These are phyloP conservation scores for Dendrobium catenatum DNA, from an alignment of 106 monocot genomes.

Conservation along the genomic window DNA sequence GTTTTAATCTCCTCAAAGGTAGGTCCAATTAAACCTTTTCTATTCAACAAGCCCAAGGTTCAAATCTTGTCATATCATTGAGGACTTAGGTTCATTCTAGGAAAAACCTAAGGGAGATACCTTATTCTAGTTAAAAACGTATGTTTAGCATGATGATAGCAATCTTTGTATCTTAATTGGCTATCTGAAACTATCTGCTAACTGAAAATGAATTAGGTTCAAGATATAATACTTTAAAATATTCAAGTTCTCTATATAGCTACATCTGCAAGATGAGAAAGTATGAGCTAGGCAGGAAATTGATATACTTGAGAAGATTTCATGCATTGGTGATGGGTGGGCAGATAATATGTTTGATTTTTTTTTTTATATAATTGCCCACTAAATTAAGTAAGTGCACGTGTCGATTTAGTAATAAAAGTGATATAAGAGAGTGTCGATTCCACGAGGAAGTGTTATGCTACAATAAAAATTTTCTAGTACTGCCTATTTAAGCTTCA, in stretches of 20 bases:
- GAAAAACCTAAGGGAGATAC: background rate
- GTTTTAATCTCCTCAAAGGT: background rate
- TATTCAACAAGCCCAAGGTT: background rate
- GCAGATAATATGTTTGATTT: no score
- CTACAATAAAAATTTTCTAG: no score
- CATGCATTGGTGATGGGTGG: no score
- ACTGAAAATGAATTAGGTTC: background rate
- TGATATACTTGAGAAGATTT: background rate
- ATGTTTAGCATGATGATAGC: background rate
- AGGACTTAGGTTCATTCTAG: background rate
- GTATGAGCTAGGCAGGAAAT: background rate
- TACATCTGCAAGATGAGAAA: background rate
- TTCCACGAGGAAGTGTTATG: no score
- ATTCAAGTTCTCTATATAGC: background rate
- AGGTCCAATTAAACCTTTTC: background rate
- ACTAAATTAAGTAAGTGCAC: no score
- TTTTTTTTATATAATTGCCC: no score
- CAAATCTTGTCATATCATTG: background rate
- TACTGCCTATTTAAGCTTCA: no score
- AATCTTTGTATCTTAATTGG: background rate
- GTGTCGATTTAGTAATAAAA: no score
- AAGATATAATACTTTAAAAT: background rate
- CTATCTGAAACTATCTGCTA: background rate
- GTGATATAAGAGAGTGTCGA: no score
- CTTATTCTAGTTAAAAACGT: background rate